Evolutionary conservation across 2,329 filamentous ascomycete genomes (phyloP), one percentile per base, ranked within the genome.

Genomic region (Stemphylium lycopersici): DNA sequence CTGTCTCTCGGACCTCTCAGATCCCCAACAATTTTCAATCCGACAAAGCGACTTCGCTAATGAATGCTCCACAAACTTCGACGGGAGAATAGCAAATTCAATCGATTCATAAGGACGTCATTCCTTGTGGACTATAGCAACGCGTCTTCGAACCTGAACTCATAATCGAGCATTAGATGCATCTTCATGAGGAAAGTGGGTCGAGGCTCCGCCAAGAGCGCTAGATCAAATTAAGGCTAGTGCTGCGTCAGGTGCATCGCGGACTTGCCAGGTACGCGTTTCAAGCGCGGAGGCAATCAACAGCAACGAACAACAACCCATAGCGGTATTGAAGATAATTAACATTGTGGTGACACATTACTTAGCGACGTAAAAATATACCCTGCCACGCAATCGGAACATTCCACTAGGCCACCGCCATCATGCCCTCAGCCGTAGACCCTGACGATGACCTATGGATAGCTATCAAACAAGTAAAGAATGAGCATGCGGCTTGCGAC

Each of bases 381-480:
- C 29, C 22, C 16, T 40, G 13, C 26, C 22, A 15, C 13, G 33
- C 37, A 37, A 44, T 11, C 41, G 49, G 48, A 13, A 18, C n/a
- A 4, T 18, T 43, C 16, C 34, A 45, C 24, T 42, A 48, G 56
- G 52, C 61, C 59, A 36, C 56, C 38, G n/a, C 42, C 59, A 66
- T 43, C 48, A 75, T 70, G 67, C 69, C 69, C 48, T 70, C 71
- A 39, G 70, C 69, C 40, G 53, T 80, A 49, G 78, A 81, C 59
- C 74, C 74, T 24, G 72, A 77, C 42, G 79, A 82, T 72, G 80
- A 81, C 65, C 68, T 81, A 41, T 78, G 76, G 48, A 66, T 75
- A 44, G 77, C 79, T 16, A 79, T 81, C 46, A 80, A 81, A 68
- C 80, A 81, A 76, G 80, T 82, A 74, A 57, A 71, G 55, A 24